Conservation (phyloP, 495 filamentous ascomycete genomes). For the Aspergillus sclerotioniger region DNA sequence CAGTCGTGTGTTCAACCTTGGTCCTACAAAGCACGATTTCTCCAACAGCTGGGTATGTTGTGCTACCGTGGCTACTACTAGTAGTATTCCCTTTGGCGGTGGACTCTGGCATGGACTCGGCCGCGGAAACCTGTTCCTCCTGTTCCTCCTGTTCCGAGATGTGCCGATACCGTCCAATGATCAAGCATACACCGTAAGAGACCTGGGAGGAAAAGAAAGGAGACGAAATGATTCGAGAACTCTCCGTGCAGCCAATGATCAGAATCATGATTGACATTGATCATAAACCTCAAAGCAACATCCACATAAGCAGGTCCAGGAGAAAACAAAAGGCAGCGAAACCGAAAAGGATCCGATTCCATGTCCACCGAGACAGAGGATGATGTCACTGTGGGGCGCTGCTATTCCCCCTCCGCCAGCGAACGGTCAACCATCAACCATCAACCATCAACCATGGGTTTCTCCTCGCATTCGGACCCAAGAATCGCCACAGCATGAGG, state of each 20-base stretch:
- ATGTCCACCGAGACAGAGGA: neutral
- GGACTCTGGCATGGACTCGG: neutral
- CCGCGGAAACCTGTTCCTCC: neutral
- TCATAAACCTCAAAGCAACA: no score
- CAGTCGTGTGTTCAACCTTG: no score
- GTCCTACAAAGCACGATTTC: no score
- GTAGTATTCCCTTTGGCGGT: no score
- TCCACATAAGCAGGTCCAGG: no score
- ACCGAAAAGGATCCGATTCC: neutral
- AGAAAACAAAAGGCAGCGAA: neutral
- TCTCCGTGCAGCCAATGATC: no score
- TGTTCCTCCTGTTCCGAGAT: neutral
- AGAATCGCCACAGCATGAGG: constrained; percentile 3
- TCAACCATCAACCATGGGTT: constrained; percentile 6
- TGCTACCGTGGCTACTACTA: no score
- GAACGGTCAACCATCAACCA: constrained; percentile 1
- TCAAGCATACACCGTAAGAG: neutral
- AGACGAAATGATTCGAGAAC: no score
- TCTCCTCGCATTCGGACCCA: constrained; percentile 4
- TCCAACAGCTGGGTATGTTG: no score
- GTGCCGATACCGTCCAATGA: neutral
- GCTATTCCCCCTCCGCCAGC: constrained; percentile 1
- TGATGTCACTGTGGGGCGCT: constrained; percentile 10
- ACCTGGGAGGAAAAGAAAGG: no score
- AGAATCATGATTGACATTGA: no score